Conservation (phyloP, 1,284 basidiomycete species). For the Mycosarcoma mackinlayi region DNA sequence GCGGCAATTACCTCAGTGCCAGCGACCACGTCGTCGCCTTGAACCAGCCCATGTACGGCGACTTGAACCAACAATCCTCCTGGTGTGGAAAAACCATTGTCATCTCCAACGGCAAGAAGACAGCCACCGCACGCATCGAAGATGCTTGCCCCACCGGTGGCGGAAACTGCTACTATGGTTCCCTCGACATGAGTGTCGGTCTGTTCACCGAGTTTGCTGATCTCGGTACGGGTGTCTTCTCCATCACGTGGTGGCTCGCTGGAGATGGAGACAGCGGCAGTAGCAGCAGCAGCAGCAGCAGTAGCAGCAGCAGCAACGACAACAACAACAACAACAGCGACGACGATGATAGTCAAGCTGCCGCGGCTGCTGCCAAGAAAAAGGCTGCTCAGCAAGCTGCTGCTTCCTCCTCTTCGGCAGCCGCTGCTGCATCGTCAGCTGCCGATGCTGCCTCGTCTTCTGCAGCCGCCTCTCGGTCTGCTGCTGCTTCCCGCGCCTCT, state of each 20-base stretch:
- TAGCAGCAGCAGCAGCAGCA: slow-evolving; percentile 13
- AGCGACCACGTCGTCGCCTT: slow-evolving; percentile 58
- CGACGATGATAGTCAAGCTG: slow-evolving; percentile 1
- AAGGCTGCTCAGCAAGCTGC: slow-evolving; percentile 37
- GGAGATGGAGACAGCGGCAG: slow-evolving; percentile 21
- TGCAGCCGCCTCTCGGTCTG: slow-evolving; percentile 41
- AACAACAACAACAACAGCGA: slow-evolving; percentile 15
- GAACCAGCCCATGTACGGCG: slow-evolving; percentile 62
- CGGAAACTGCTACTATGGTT: slow-evolving; percentile 57
- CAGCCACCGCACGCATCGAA: slow-evolving; percentile 48
- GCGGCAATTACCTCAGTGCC: slow-evolving; percentile 48
- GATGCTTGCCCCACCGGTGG: slow-evolving; percentile 62
- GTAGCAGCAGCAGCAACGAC: slow-evolving; percentile 17
- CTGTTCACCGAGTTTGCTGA: slow-evolving; percentile 57
- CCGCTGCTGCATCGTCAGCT: slow-evolving; percentile 29
- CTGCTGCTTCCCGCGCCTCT: slow-evolving; percentile 45
- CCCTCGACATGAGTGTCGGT: slow-evolving; percentile 61
- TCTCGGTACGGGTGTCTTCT: slow-evolving; percentile 54
- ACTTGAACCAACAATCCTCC: slow-evolving; percentile 40
- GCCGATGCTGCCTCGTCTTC: slow-evolving; percentile 34
- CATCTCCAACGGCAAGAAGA: slow-evolving; percentile 55
- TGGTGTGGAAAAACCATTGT: slow-evolving; percentile 60
- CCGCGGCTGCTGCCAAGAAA: slow-evolving; percentile 28
- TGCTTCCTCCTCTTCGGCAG: slow-evolving; percentile 25
- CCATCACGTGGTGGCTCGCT: slow-evolving; percentile 60